Conservation (phyloP, 306 rosid species). For the Canavalia ensiformis region DNA sequence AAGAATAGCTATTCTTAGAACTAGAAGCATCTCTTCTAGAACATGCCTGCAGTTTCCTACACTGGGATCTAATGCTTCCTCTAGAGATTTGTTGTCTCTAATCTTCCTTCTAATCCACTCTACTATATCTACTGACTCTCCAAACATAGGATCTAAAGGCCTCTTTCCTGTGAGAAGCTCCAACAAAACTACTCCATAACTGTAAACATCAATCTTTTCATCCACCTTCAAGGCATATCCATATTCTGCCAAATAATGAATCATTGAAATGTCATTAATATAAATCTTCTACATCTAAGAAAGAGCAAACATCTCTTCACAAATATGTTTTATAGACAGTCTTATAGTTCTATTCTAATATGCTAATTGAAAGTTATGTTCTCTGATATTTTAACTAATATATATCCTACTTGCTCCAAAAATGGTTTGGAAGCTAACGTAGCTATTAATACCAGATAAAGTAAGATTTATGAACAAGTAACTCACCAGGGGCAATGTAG, state of each 20-base stretch:
- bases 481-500: conserved; percentile 97
- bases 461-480: conserved; percentile 18
- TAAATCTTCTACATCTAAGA: not conserved
- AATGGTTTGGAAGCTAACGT: not conserved
- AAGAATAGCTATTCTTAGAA: conserved; percentile 84
- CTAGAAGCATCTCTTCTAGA: conserved; percentile 92
- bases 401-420: not conserved
- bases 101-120: conserved; percentile 86
- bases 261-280: conserved; percentile 22
- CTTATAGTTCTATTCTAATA: conserved; percentile 1
- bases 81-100: conserved; percentile 71
- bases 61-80: conserved; percentile 78
- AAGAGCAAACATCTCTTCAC: conserved; percentile 13
- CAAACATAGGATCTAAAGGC: conserved; percentile 79
- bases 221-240: conserved; percentile 96
- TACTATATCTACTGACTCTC: conserved; percentile 83
- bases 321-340: conserved; percentile 9
- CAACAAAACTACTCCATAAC: conserved; percentile 89
- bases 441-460: conserved; percentile 16
- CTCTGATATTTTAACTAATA: conserved; percentile 6
- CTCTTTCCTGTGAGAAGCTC: conserved; percentile 89
- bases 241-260: conserved; percentile 66
- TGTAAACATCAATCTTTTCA: conserved; percentile 92
- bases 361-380: conserved; percentile 23
- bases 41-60: conserved; percentile 87